These are phyloP conservation scores for Letharia lupina DNA, from an alignment of 495 filamentous ascomycete species.

Conservation along the genomic window DNA sequence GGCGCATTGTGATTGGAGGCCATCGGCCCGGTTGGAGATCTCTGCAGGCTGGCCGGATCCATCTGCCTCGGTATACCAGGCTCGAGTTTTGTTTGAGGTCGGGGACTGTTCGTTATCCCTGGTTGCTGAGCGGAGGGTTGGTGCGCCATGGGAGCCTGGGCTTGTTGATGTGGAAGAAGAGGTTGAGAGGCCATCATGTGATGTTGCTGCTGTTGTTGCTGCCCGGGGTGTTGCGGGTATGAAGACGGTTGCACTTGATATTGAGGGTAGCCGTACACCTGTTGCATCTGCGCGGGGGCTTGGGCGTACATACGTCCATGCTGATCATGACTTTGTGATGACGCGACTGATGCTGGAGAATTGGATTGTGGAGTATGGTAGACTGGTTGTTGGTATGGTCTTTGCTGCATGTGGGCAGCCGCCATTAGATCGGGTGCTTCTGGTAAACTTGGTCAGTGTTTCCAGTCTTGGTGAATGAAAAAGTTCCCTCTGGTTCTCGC, in stretches of 20 bases:
- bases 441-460: conserved; percentile 32
- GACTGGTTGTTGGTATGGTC: conserved; percentile 66
- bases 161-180: conserved; percentile 28
- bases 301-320: conserved; percentile 73
- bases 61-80: conserved; percentile 22
- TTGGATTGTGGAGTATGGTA: conserved; percentile 95
- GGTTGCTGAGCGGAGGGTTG: conserved; percentile 33
- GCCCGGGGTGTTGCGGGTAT: conserved; percentile 16
- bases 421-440: conserved; percentile 91
- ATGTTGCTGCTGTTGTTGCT: conserved; percentile 24
- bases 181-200: conserved; percentile 37
- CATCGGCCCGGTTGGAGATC: conserved; percentile 48
- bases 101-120: conserved; percentile 50
- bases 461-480: not conserved
- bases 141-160: conserved; percentile 32
- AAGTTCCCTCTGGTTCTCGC: not conserved
- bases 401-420: conserved; percentile 73
- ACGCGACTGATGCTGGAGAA: conserved; percentile 92
- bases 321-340: conserved; percentile 80
- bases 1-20: conserved; percentile 36
- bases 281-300: conserved; percentile 50
- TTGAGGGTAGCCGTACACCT: conserved; percentile 47
- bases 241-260: conserved; percentile 52
- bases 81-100: conserved; percentile 52
- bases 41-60: conserved; percentile 42